These are phyloP conservation scores for Crithidia brevicula DNA, from an alignment of 208 protist species.

Conservation along the genomic window DNA sequence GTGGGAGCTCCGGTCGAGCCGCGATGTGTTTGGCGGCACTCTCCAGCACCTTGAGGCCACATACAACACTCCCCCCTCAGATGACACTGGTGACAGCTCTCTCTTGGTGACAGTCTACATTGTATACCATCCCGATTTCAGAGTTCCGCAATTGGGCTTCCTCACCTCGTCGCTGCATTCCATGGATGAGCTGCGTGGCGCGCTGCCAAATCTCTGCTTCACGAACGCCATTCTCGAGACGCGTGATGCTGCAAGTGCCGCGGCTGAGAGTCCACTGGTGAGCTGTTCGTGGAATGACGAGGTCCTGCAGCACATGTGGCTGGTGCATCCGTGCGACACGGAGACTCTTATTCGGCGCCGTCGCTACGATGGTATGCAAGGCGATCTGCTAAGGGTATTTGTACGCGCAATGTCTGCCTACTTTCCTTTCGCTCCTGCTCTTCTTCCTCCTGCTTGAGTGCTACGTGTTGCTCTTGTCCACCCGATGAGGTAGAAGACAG, in stretches of 20 bases:
- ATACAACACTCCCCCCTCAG: background rate
- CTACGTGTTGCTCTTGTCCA: background rate
- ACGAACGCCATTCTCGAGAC: background rate
- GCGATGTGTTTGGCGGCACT: background rate
- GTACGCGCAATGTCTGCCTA: constrained; percentile 34
- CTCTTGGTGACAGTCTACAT: constrained; percentile 20
- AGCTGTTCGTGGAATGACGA: constrained; percentile 57
- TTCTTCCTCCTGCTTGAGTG: constrained; percentile 1
- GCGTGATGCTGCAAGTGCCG: background rate
- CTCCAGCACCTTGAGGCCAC: constrained; percentile 26
- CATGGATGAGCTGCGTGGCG: constrained; percentile 22
- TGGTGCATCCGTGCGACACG: constrained; percentile 66
- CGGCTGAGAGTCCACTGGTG: constrained; percentile 18
- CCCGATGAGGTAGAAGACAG: background rate
- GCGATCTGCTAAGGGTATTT: constrained; percentile 49
- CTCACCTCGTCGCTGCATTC: constrained; percentile 19
- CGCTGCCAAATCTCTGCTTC: constrained; percentile 31
- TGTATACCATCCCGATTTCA: constrained; percentile 22
- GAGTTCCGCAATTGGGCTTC: constrained; percentile 54
- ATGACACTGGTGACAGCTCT: no score
- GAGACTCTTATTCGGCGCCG: constrained; percentile 35
- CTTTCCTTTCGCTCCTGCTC: constrained; percentile 16
- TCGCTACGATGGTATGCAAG: constrained; percentile 23
- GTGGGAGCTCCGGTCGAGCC: constrained; percentile 21
- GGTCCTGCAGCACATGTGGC: constrained; percentile 45